These are phyloP conservation scores for Vairimorpha apis DNA, from an alignment of 371 early-diverging fungal species.

Conservation along the genomic window DNA sequence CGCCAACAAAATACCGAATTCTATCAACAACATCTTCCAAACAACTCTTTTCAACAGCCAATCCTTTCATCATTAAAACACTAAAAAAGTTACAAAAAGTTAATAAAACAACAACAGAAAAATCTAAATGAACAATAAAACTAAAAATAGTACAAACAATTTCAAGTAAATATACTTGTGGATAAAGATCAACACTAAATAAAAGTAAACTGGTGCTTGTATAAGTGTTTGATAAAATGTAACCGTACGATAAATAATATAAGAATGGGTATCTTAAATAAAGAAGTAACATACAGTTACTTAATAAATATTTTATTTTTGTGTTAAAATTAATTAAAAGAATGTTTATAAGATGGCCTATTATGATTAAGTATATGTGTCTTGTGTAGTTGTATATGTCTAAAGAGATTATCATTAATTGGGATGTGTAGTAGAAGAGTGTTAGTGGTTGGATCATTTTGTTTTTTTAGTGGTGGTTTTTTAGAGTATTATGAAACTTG, in stretches of 20 bases:
- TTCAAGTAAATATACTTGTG: not conserved
- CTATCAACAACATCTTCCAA: not conserved
- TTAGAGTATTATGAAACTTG: too few species aligned
- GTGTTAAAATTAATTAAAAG: not conserved
- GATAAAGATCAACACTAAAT: not conserved
- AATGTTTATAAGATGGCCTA: not conserved
- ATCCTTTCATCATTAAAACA: too few species aligned
- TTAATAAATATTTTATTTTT: not conserved
- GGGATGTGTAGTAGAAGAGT: not conserved
- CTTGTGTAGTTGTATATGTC: not conserved
- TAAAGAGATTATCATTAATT: not conserved
- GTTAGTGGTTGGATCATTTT: not conserved
- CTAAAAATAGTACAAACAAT: not conserved
- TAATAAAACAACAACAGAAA: not conserved
- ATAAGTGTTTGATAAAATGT: conserved; percentile 11
- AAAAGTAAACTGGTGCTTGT: not conserved
- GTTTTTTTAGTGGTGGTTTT: too few species aligned
- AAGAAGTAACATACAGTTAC: not conserved
- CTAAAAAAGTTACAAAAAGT: not conserved
- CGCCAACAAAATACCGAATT: not conserved
- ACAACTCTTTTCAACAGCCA: not conserved
- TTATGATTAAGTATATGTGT: not conserved
- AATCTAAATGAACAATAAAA: not conserved
- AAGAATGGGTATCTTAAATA: not conserved
- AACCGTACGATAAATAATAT: conserved; percentile 1